Percentiles rank a stretch among this genome's conserved stretches.
phyloP scores from a whole-genome alignment of 2,329 filamentous ascomycete genomes.

The Cercospora sesami region DNA sequence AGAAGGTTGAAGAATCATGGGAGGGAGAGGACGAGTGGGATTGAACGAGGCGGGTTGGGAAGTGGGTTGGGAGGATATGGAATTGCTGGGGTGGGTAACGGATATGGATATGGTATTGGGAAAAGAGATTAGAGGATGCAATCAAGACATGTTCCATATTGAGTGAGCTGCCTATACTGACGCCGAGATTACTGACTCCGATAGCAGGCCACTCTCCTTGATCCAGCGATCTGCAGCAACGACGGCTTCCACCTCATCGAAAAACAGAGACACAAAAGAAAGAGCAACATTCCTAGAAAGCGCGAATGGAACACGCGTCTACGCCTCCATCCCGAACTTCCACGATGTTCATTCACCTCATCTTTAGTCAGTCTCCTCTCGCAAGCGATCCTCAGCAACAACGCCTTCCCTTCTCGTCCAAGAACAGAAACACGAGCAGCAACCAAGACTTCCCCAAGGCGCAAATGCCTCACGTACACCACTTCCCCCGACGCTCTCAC shows the following conservation, averaged over 20 bases:
- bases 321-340: not conserved
- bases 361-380: not conserved
- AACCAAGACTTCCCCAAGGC: not conserved
- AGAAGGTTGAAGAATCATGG: conserved; percentile 57
- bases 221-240: not conserved
- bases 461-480: not conserved
- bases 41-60: conserved; percentile 41
- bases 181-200: not conserved
- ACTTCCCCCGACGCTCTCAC: not conserved
- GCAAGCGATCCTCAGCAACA: not conserved
- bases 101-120: conserved; percentile 42
- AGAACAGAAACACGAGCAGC: not conserved
- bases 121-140: conserved; percentile 45
- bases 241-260: not conserved
- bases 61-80: conserved; percentile 44
- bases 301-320: not conserved
- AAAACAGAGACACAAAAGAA: not conserved
- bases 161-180: not conserved
- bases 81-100: conserved; percentile 40
- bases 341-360: not conserved
- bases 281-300: not conserved
- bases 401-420: not conserved
- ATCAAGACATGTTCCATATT: not conserved
- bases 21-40: conserved; percentile 50
- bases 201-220: not conserved